A percentile compares a stretch with the other conserved stretches of the same genome.
phyloP scores from a whole-genome alignment of 2,329 filamentous ascomycete species.

The Pseudovirgaria hyperparasitica region DNA sequence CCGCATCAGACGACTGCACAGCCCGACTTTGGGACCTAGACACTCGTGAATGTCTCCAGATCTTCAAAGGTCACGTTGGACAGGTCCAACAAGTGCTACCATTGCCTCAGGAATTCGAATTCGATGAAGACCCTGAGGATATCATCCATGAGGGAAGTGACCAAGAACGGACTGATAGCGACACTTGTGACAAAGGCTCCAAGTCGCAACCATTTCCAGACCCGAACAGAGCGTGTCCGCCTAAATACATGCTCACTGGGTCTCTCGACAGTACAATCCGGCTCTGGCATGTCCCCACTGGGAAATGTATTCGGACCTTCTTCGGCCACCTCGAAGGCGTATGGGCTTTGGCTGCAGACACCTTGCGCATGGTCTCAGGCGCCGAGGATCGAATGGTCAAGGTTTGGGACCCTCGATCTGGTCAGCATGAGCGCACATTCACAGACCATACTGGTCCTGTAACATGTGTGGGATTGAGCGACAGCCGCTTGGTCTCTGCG shows the following conservation, averaged over 20 bases:
- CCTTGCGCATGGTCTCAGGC: slow-evolving; percentile 73
- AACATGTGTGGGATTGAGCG: slow-evolving; percentile 83
- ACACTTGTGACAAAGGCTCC: slow-evolving; percentile 27
- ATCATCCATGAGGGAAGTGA: slow-evolving; percentile 38
- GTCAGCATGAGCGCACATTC: slow-evolving; percentile 84
- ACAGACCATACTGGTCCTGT: slow-evolving; percentile 84
- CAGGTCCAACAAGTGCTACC: slow-evolving; percentile 87
- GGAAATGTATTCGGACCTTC: slow-evolving; percentile 77
- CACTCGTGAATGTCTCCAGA: slow-evolving; percentile 60
- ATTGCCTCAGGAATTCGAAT: slow-evolving; percentile 77
- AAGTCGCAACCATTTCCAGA: slow-evolving; percentile 22
- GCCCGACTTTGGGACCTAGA: slow-evolving; percentile 91
- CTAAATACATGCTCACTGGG: slow-evolving; percentile 84
- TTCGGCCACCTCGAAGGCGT: slow-evolving; percentile 95
- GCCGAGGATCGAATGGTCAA: slow-evolving; percentile 93
- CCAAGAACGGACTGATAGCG: slow-evolving; percentile 46
- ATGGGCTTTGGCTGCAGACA: slow-evolving; percentile 85
- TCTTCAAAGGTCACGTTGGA: slow-evolving; percentile 81
- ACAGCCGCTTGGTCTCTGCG: slow-evolving; percentile 78
- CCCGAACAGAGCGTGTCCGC: slow-evolving; percentile 56
- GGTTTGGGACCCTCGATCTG: slow-evolving; percentile 84
- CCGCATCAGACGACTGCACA: slow-evolving; percentile 85
- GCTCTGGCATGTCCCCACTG: slow-evolving; percentile 78
- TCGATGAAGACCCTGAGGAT: slow-evolving; percentile 62
- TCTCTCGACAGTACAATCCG: slow-evolving; percentile 85